phyloP scores from a whole-genome alignment of 1,284 basidiomycete species.

The Mycena citricolor region DNA sequence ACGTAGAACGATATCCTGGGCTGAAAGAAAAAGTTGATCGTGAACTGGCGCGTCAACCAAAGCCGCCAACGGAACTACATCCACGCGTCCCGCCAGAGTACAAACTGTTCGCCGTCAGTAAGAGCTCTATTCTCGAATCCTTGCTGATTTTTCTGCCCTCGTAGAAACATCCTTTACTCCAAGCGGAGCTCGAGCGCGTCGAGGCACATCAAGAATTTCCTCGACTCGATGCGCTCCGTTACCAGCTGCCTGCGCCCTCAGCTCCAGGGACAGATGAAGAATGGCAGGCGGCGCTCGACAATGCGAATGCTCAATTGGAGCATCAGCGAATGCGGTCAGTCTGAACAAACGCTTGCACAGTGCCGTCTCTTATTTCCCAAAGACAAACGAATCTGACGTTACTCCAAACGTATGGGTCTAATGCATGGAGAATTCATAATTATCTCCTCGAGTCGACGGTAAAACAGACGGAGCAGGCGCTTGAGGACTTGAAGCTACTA shows the following conservation, averaged over 20 bases:
- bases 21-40: conserved; percentile 72
- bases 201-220: conserved; percentile 70
- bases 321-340: conserved; percentile 84
- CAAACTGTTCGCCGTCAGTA: conserved; percentile 71
- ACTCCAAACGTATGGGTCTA: conserved; percentile 84
- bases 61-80: conserved; percentile 56
- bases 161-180: conserved; percentile 65
- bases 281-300: conserved; percentile 77
- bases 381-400: conserved; percentile 86
- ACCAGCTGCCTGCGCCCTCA: conserved; percentile 74
- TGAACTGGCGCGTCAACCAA: conserved; percentile 68
- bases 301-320: conserved; percentile 84
- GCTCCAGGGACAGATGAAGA: conserved; percentile 73
- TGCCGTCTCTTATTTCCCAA: conserved; percentile 1
- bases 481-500: conserved; percentile 72
- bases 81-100: conserved; percentile 70
- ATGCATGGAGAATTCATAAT: conserved; percentile 91
- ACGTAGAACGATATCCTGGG: conserved; percentile 76
- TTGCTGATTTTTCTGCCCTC: conserved; percentile 11
- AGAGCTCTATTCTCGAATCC: background rate
- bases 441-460: conserved; percentile 81
- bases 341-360: conserved; percentile 6
- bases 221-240: conserved; percentile 77
- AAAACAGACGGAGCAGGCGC: conserved; percentile 68
- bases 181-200: conserved; percentile 72